phyloP scores from a whole-genome alignment of 1,139 yeast species.

The Nakaseomyces delphensis region DNA sequence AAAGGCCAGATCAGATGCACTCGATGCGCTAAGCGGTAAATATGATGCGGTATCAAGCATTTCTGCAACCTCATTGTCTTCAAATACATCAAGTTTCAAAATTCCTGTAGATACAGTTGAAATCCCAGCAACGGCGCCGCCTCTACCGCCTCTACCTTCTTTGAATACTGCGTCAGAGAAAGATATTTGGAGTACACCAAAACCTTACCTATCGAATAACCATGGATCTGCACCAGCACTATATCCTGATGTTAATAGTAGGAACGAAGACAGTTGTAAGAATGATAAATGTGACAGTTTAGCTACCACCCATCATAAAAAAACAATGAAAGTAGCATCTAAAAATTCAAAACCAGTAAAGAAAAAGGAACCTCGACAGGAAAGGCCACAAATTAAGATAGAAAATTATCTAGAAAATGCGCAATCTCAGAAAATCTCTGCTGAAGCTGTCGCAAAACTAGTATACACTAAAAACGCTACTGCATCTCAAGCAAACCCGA shows the following conservation, averaged over 20 bases:
- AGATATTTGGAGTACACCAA: not conserved
- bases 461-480: constrained; percentile 8
- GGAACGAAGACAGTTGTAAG: not conserved
- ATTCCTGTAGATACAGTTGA: not conserved
- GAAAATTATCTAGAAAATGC: constrained; percentile 6
- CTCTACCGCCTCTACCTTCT: constrained; percentile 5
- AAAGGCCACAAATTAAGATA: constrained; percentile 1
- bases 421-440: constrained; percentile 10
- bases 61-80: not conserved
- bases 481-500: not conserved
- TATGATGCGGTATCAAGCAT: not conserved
- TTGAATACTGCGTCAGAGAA: not conserved
- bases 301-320: not conserved
- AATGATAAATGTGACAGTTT: not conserved
- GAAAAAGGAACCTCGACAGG: constrained; percentile 1
- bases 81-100: not conserved
- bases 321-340: not conserved
- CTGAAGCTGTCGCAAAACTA: constrained; percentile 11
- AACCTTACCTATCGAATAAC: not conserved
- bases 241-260: no score
- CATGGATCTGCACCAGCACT: not conserved
- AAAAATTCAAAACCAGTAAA: not conserved
- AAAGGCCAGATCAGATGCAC: constrained; percentile 8
- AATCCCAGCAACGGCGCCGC: not conserved
- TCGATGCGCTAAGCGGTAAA: constrained; percentile 8